These are phyloP conservation scores for Amanita rubescens DNA, from an alignment of 768 basidiomycete species.

Conservation along the genomic window DNA sequence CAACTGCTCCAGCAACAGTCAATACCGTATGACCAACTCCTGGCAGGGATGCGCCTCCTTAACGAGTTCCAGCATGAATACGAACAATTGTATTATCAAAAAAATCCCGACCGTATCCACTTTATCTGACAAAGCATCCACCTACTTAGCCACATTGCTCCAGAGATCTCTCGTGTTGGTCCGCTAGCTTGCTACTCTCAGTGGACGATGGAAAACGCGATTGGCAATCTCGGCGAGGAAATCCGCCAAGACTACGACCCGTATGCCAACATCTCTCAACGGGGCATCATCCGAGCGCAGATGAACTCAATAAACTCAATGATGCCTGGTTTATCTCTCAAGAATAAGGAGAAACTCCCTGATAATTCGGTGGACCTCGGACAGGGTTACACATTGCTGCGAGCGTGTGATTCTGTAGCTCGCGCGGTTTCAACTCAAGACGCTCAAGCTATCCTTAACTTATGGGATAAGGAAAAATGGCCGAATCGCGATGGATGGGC, in stretches of 20 bases:
- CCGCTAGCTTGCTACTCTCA: constrained; percentile 15
- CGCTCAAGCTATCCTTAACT: neutral
- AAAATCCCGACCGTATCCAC: constrained; percentile 22
- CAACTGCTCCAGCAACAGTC: constrained; percentile 17
- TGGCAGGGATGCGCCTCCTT: constrained; percentile 13
- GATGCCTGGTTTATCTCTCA: constrained; percentile 1
- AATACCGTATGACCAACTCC: constrained; percentile 13
- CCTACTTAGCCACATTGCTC: constrained; percentile 18
- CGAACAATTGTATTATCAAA: constrained; percentile 27
- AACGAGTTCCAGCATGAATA: constrained; percentile 20
- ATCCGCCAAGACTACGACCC: constrained; percentile 13
- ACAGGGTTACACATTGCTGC: neutral
- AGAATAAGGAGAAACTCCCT: neutral
- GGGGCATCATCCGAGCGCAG: constrained; percentile 16
- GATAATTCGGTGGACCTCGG: constrained; percentile 3
- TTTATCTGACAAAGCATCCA: constrained; percentile 27
- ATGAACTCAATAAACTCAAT: constrained; percentile 19
- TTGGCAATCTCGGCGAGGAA: constrained; percentile 2
- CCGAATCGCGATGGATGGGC: constrained; percentile 12
- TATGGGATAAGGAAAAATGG: neutral
- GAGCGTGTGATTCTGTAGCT: neutral
- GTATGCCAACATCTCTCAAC: constrained; percentile 6
- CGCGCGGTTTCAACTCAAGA: neutral
- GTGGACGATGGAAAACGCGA: constrained; percentile 15
- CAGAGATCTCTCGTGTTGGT: constrained; percentile 19